phyloP scores from a whole-genome alignment of 768 basidiomycete genomes.

The Mycena maculata region DNA sequence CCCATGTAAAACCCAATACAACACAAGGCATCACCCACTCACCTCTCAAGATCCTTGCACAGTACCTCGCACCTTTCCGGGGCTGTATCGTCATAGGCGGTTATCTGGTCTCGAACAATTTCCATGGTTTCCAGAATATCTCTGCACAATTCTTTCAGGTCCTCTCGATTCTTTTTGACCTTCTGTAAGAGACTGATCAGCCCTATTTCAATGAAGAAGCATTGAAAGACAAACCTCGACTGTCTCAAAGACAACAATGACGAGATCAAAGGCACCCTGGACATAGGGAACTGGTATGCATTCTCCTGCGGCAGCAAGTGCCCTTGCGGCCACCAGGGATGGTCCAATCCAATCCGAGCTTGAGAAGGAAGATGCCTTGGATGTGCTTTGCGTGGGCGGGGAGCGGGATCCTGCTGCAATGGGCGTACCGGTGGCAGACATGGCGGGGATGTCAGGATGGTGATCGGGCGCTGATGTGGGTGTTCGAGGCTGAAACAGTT shows the following conservation, averaged over 20 bases:
- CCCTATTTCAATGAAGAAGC: neutral
- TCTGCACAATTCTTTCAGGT: slow-evolving; percentile 13
- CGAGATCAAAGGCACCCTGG: slow-evolving; percentile 9
- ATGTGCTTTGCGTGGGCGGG: no score
- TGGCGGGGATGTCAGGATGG: no score
- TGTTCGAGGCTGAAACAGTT: no score
- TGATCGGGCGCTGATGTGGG: no score
- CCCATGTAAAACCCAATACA: no score
- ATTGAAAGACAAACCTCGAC: slow-evolving; percentile 11
- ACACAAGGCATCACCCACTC: neutral
- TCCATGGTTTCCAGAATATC: slow-evolving; percentile 1
- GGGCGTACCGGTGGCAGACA: no score
- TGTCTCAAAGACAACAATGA: slow-evolving; percentile 11
- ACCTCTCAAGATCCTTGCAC: slow-evolving; percentile 17
- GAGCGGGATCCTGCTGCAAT: no score
- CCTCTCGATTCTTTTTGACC: slow-evolving; percentile 22
- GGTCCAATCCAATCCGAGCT: slow-evolving; percentile 5
- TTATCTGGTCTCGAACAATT: slow-evolving; percentile 15
- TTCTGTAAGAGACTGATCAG: neutral
- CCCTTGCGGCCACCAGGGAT: neutral
- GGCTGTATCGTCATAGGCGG: neutral
- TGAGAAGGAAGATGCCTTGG: neutral
- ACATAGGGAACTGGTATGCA: slow-evolving; percentile 18
- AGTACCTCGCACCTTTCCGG: slow-evolving; percentile 1
- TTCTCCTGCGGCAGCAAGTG: slow-evolving; percentile 9